Conservation (phyloP, 2,329 filamentous ascomycete genomes). For the Aureobasidium zeae region DNA sequence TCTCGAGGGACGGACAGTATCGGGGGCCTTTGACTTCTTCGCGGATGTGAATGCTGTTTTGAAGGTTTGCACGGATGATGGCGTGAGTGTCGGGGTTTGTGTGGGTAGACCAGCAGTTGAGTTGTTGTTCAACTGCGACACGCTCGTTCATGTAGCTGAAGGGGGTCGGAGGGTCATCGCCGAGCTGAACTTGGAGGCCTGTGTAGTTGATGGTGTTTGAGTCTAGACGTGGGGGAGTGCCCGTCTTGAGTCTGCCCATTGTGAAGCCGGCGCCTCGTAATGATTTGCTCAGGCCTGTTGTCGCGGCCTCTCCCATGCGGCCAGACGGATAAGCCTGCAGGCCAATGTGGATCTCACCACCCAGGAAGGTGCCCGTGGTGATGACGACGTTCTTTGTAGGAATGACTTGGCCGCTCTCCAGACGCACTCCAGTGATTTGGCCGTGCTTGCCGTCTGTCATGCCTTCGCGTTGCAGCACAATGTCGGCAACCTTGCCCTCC, state of each 20-base stretch:
- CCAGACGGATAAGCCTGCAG: slow-evolving; percentile 76
- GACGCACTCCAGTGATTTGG: slow-evolving; percentile 71
- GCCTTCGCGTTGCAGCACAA: slow-evolving; percentile 57
- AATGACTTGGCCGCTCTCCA: slow-evolving; percentile 81
- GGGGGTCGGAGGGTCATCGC: slow-evolving; percentile 76
- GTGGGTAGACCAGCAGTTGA: slow-evolving; percentile 77
- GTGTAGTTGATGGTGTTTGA: slow-evolving; percentile 72
- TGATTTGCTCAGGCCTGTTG: slow-evolving; percentile 85
- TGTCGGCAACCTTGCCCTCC: slow-evolving; percentile 83
- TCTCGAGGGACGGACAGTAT: slow-evolving; percentile 92
- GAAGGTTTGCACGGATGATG: slow-evolving; percentile 78
- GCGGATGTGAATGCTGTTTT: slow-evolving; percentile 91
- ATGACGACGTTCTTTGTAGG: slow-evolving; percentile 77
- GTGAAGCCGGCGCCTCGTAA: slow-evolving; percentile 80
- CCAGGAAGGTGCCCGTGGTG: slow-evolving; percentile 90
- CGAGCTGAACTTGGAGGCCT: slow-evolving; percentile 60
- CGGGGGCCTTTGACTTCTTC: slow-evolving; percentile 89
- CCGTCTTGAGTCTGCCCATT: slow-evolving; percentile 86
- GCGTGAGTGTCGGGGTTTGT: slow-evolving; percentile 78
- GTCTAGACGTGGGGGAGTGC: slow-evolving; percentile 82
- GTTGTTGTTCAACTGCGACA: slow-evolving; percentile 70
- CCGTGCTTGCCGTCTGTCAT: slow-evolving; percentile 47
- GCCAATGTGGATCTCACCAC: slow-evolving; percentile 91
- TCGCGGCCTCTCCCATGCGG: slow-evolving; percentile 87
- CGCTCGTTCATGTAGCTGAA: slow-evolving; percentile 82